Evolutionary conservation across 768 basidiomycete genomes (phyloP).

Genomic region (Tulasnella sp.): DNA sequence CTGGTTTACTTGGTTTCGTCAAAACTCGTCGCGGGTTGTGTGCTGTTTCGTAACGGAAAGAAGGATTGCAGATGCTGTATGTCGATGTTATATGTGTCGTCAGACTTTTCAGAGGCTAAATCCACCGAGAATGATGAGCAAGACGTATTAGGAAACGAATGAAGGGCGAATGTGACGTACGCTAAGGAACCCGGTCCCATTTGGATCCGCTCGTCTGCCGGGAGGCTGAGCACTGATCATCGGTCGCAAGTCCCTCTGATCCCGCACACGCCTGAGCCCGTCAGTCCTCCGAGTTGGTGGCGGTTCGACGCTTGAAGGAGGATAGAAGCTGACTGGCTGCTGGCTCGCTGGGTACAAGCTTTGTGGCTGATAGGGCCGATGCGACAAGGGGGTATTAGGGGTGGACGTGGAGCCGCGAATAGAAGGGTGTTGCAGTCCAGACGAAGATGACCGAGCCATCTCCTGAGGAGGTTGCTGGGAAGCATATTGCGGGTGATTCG

Average conservation of each 20-base stretch:
- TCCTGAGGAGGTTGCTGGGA: conserved; percentile 14
- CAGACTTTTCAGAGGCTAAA: conserved; percentile 59
- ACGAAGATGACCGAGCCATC: conserved; percentile 3
- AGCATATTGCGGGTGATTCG: conserved; percentile 21
- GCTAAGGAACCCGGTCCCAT: conserved; percentile 66
- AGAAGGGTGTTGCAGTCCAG: conserved; percentile 16
- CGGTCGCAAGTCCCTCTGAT: conserved; percentile 72
- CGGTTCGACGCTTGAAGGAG: conserved; percentile 29
- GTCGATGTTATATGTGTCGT: conserved; percentile 87
- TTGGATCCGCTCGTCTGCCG: conserved; percentile 73
- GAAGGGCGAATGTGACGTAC: conserved; percentile 48
- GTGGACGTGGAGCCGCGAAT: conserved; percentile 18
- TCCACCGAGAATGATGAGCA: conserved; percentile 34
- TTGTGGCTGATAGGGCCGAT: conserved; percentile 42
- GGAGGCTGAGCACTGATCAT: conserved; percentile 58
- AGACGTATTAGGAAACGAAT: conserved; percentile 30
- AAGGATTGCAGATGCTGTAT: conserved; percentile 90
- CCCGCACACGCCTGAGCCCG: conserved; percentile 77
- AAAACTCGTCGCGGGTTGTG: conserved; percentile 95
- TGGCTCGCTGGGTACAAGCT: conserved; percentile 45
- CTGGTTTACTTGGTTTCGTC: conserved; percentile 95
- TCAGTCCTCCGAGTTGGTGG: conserved; percentile 61
- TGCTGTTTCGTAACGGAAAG: conserved; percentile 89
- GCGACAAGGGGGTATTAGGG: conserved; percentile 73
- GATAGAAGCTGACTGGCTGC: conserved; percentile 13